Conservation (phyloP, 2,329 filamentous ascomycete species). For the Ophiostoma novo-ulmi region DNA sequence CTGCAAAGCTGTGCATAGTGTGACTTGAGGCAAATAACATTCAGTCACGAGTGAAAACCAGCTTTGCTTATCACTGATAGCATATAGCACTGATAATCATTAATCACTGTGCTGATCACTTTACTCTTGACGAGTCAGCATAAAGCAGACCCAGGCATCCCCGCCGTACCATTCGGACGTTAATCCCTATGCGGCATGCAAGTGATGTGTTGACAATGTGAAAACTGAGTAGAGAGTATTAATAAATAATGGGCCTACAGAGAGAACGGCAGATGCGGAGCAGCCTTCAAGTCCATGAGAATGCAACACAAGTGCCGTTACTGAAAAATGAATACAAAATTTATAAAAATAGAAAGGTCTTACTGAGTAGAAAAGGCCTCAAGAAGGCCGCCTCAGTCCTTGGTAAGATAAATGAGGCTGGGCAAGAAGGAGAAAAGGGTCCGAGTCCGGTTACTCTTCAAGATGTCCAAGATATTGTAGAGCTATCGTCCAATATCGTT, state of each 20-base stretch:
- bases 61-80: background rate
- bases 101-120: slow-evolving; percentile 3
- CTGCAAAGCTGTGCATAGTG: too few species aligned
- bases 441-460: background rate
- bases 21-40: too few species aligned
- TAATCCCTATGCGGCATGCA: slow-evolving; percentile 4
- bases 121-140: background rate
- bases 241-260: too few species aligned
- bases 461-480: background rate
- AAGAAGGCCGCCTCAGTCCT: background rate
- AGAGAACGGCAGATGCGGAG: background rate
- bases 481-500: background rate
- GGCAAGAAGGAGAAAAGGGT: background rate
- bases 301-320: slow-evolving; percentile 2
- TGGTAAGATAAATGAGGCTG: background rate
- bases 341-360: background rate
- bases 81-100: background rate
- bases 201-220: slow-evolving; percentile 1
- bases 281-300: background rate
- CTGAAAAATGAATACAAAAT: background rate
- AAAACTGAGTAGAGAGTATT: background rate
- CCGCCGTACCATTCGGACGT: slow-evolving; percentile 6
- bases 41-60: too few species aligned
- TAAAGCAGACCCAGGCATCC: background rate
- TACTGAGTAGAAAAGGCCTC: background rate